Evolutionary conservation across 768 basidiomycete genomes (phyloP).

Genomic region (Boletus tylopilopsis): DNA sequence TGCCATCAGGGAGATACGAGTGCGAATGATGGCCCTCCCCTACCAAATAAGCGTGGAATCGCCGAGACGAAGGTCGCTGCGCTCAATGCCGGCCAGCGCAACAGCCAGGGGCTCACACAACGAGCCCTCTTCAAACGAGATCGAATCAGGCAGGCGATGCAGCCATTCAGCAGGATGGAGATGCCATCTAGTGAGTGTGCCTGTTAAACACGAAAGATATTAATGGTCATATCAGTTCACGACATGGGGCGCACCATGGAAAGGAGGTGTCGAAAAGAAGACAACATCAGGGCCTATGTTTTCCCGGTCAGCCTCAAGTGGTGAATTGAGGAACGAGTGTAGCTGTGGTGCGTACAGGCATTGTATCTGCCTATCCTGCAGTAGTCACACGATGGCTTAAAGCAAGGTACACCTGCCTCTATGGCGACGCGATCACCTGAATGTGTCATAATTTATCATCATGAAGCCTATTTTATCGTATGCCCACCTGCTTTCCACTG

Average conservation of each 20-base stretch:
- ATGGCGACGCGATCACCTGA: slow-evolving; percentile 65
- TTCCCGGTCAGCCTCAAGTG: not conserved
- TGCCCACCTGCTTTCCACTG: slow-evolving; percentile 56
- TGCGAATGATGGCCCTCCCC: not conserved
- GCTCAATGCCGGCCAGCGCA: slow-evolving; percentile 64
- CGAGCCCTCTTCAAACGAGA: slow-evolving; percentile 66
- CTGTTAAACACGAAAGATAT: slow-evolving; percentile 26
- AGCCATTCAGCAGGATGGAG: slow-evolving; percentile 66
- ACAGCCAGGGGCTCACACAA: slow-evolving; percentile 67
- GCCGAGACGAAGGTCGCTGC: slow-evolving; percentile 60
- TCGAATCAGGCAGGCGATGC: slow-evolving; percentile 56
- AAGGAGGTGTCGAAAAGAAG: slow-evolving; percentile 71
- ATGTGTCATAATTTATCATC: not conserved
- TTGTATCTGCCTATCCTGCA: slow-evolving; percentile 67
- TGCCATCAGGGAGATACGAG: slow-evolving; percentile 12
- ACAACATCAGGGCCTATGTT: slow-evolving; percentile 41
- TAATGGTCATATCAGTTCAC: not conserved
- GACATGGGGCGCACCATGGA: slow-evolving; percentile 42
- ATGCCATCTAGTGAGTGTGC: slow-evolving; percentile 63
- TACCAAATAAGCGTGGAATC: slow-evolving; percentile 63
- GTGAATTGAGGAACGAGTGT: not conserved
- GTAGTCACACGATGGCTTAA: slow-evolving; percentile 54
- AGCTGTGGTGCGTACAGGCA: slow-evolving; percentile 41
- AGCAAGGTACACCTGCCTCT: slow-evolving; percentile 68
- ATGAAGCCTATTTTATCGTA: not conserved